Evolutionary conservation across 495 filamentous ascomycete genomes (phyloP).

Genomic region (Pseudotulostoma volvatum): DNA sequence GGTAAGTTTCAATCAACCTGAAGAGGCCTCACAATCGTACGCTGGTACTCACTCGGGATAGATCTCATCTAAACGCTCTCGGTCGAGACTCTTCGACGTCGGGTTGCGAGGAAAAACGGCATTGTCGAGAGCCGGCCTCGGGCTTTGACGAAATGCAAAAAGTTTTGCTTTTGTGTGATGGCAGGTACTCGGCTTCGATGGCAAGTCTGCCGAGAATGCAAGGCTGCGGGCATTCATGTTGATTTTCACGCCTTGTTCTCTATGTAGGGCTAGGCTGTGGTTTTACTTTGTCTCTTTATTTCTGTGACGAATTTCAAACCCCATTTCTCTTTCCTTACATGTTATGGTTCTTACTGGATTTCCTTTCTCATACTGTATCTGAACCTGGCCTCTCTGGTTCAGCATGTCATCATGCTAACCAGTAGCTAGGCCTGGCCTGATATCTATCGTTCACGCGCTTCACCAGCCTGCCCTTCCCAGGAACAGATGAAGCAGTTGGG

Average conservation of each 20-base stretch:
- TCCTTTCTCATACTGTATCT: conserved; percentile 23
- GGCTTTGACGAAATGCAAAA: too few species aligned
- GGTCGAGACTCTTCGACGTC: background rate
- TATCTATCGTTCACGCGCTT: conserved; percentile 21
- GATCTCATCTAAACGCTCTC: conserved; percentile 36
- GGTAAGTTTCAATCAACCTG: conserved; percentile 14
- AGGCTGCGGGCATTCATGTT: too few species aligned
- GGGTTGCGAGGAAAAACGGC: background rate
- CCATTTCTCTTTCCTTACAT: conserved; percentile 7
- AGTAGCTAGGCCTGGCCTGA: conserved; percentile 30
- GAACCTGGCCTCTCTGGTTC: conserved; percentile 28
- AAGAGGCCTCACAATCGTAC: too few species aligned
- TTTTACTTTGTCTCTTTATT: background rate
- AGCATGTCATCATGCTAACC: conserved; percentile 28
- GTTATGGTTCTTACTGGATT: conserved; percentile 3
- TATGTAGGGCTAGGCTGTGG: conserved; percentile 1
- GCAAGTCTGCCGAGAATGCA: too few species aligned
- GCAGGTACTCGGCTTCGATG: too few species aligned
- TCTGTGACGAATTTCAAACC: conserved; percentile 1
- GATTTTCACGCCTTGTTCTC: too few species aligned
- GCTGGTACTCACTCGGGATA: too few species aligned
- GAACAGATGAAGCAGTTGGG: conserved; percentile 8
- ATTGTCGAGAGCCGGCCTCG: background rate
- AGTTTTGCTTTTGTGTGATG: too few species aligned
- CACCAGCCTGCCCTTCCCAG: conserved; percentile 9